Evolutionary conservation across 495 filamentous ascomycete genomes (phyloP), one percentile per base, ranked within the genome.

Genomic region (Talaromyces stipitatus): DNA sequence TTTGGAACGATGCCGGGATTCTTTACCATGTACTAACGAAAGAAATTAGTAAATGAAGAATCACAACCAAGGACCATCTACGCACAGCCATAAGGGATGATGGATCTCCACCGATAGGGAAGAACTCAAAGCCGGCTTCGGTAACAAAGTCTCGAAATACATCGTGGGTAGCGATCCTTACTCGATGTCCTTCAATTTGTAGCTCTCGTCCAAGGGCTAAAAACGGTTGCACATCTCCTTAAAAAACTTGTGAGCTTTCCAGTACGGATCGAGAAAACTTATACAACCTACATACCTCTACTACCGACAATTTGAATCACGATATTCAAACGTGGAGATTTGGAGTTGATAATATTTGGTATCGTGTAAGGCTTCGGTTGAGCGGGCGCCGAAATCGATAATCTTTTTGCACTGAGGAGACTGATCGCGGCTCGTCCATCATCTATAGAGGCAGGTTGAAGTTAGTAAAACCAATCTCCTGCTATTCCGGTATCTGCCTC

Each of bases 161-260:
- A 3, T 73, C 69, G 64, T 89, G 85, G 4, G 85, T 89, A 0
- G 82, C 83, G 22, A 89, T 61, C 9, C 85, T 76, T 2, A 89
- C 79, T 1, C 83, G 78, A 66, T 78, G 76, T 14, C 73, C 72
- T 58, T 71, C 57, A 14, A 63, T 62, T 53, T 77, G 68, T 29
- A 83, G 61, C 33, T 74, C 77, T 54, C 75, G 77, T 2, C 80
- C 80, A 23, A 83, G 61, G 1, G 78, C 78, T 23, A 82, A 55
- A 8, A 80, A 81, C 11, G 79, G 77, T 57, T 82, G 77, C 5
- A 81, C 77, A 67, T 82, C 79, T 10, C 79, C 79, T 38, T 38
- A 38, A 38, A 32, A 32, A 16, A 29, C 8, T 38, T 14, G 33
- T 38, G 33, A 38, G 33, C 33, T 38, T 38, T 38, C 33, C 33